phyloP scores from a whole-genome alignment of 2,329 filamentous ascomycete species.

The Ophiocordyceps camponoti-leonardi region DNA sequence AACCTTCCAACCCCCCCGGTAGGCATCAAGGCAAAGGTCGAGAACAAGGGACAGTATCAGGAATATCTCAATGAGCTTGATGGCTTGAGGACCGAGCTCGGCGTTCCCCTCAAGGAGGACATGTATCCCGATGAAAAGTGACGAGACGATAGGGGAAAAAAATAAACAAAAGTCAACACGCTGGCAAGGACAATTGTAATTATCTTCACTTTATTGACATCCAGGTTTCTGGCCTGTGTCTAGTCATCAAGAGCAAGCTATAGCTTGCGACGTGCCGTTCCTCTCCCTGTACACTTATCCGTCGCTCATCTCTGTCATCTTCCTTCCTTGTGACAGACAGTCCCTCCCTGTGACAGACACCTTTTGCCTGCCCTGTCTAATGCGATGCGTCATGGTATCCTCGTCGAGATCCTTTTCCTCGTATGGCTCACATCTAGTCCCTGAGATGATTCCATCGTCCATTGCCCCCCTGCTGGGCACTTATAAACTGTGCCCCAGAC shows the following conservation, averaged over 20 bases:
- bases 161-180: not conserved
- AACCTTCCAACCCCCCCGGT: conserved; percentile 2
- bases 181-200: not conserved
- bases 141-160: conserved; percentile 3
- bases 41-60: conserved; percentile 95
- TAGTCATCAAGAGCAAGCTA: not conserved
- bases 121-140: conserved; percentile 56
- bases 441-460: conserved; percentile 27
- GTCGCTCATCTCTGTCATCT: not conserved
- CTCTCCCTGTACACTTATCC: not conserved
- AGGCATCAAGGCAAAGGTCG: conserved; percentile 99
- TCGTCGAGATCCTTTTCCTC: not conserved
- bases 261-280: not conserved
- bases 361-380: not conserved
- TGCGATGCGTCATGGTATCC: not conserved
- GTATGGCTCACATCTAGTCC: conserved; percentile 10
- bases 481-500: conserved; percentile 21
- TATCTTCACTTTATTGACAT: not conserved
- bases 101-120: conserved; percentile 79
- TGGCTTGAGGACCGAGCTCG: conserved; percentile 82
- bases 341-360: too few relatives aligned
- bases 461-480: conserved; percentile 17
- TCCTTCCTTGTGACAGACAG: not conserved
- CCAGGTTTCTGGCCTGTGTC: not conserved
- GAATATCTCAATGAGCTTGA: conserved; percentile 92